phyloP scores from a whole-genome alignment of 192 early-diverging fungal genomes.

The Backusella circina region DNA sequence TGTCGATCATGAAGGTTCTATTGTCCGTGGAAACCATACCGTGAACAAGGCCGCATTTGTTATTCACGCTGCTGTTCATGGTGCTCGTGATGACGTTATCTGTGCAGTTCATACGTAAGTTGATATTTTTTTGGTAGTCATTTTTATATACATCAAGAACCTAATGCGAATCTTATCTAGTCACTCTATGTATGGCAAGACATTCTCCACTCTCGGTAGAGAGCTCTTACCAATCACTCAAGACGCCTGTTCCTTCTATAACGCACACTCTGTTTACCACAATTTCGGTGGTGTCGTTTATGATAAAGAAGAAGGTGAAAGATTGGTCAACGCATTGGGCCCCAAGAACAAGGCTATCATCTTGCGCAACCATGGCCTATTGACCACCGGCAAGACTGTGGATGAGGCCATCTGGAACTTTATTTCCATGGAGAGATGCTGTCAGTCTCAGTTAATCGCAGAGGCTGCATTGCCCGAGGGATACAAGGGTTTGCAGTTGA shows the following conservation, averaged over 20 bases:
- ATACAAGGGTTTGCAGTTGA: conserved; percentile 14
- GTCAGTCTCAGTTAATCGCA: conserved; percentile 53
- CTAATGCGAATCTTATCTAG: conserved; percentile 16
- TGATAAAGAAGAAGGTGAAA: conserved; percentile 51
- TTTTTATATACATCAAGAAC: background rate
- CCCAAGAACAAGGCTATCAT: conserved; percentile 47
- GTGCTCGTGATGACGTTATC: conserved; percentile 39
- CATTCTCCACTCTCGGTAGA: conserved; percentile 47
- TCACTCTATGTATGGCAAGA: conserved; percentile 59
- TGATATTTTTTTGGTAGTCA: no score
- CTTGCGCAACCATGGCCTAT: conserved; percentile 57
- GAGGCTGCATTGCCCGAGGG: conserved; percentile 37
- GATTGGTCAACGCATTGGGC: conserved; percentile 45
- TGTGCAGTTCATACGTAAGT: conserved; percentile 50
- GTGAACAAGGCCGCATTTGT: conserved; percentile 62
- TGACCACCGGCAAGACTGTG: conserved; percentile 49
- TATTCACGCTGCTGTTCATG: conserved; percentile 57
- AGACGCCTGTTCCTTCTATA: conserved; percentile 59
- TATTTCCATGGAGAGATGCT: conserved; percentile 52
- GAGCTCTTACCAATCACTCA: conserved; percentile 51
- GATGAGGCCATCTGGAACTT: conserved; percentile 59
- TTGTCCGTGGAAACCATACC: conserved; percentile 42
- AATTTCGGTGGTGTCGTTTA: conserved; percentile 56
- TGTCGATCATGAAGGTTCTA: conserved; percentile 48
- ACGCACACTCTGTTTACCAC: conserved; percentile 47